Evolutionary conservation across 1,284 basidiomycete genomes (phyloP), one percentile per base, ranked within the genome.

Genomic region (Limonomyces culmigenus): DNA sequence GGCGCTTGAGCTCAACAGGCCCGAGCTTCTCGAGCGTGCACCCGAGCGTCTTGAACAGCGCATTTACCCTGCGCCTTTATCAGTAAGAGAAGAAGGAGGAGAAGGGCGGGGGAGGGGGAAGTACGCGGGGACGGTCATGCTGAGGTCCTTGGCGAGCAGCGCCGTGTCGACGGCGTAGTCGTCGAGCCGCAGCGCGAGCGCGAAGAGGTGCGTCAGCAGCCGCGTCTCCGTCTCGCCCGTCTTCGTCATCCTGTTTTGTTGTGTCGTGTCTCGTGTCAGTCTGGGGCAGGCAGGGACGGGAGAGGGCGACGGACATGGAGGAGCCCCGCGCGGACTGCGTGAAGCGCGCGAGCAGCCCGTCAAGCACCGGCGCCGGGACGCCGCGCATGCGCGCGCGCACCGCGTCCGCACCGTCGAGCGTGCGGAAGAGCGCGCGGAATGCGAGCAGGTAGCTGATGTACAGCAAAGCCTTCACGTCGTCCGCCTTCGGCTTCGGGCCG

Each of bases 361-460:
- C 80, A 18, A 87, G 47, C 11, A 92, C 59, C 33, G 72, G 58
- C 15, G 57, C 56, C 2, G 87, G 80, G 2, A 84, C 61, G 3
- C 58, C 53, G 1, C 60, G 50, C 41, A 87, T 58, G 43, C 70
- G 70, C 35, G 72, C 64, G 36, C 64, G 56, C 15, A 79, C 39
- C 18, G 59, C 55, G 19, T 65, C 60, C 47, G 70, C 66, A 43
- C 70, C 56, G 41, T 70, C 49, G 44, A 60, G 53, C 41, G 58
- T 58, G 33, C 46, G 34, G 10, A 60, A 58, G 1, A 64, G 53
- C 37, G 63, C 62, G 35, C 70, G 67, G 56, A 91, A 84, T 1
- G 65, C 60, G 37, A 88, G 58, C 60, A 95, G 71, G 11, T 70
- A 59, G 1, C 86, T 73, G 42, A 91, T 74, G 54, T 89, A 91